Evolutionary conservation across 805 yeast genomes (phyloP).

Genomic region (Blastobotrys mokoenaii): DNA sequence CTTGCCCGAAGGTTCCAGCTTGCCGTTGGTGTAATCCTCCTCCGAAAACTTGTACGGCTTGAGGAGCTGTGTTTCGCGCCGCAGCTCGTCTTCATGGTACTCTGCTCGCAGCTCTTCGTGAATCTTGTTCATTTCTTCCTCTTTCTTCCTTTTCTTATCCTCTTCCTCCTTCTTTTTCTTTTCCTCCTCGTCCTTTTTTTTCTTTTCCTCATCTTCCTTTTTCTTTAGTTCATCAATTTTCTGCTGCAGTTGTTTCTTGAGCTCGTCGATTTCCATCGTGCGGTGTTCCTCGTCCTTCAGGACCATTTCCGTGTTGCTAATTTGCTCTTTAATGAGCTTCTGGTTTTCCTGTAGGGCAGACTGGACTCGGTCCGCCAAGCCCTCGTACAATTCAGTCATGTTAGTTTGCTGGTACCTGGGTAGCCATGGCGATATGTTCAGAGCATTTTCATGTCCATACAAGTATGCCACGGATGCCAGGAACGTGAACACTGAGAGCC

Average conservation of each 20-base stretch:
- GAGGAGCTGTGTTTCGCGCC: neutral
- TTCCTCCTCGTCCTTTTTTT: neutral
- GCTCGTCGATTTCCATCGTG: neutral
- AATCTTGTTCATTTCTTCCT: neutral
- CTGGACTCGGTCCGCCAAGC: too few relatives aligned
- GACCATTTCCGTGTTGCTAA: neutral
- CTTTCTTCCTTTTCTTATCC: neutral
- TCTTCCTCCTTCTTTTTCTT: neutral
- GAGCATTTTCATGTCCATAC: too few relatives aligned
- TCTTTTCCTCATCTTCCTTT: neutral
- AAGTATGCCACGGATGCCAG: too few relatives aligned
- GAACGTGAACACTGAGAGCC: too few relatives aligned
- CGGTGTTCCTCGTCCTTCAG: neutral
- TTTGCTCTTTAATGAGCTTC: too few relatives aligned
- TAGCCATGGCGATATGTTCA: too few relatives aligned
- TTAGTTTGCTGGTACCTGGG: too few relatives aligned
- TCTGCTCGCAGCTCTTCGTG: neutral
- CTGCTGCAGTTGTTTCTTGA: neutral
- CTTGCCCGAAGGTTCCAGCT: constrained; percentile 1
- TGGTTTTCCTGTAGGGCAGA: too few relatives aligned
- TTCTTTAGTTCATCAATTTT: neutral
- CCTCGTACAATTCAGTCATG: too few relatives aligned
- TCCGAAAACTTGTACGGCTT: neutral
- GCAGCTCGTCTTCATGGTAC: neutral
- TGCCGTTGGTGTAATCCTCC: neutral